phyloP scores from a whole-genome alignment of 164 flowering plant species.

The Tetracentron sinense region DNA sequence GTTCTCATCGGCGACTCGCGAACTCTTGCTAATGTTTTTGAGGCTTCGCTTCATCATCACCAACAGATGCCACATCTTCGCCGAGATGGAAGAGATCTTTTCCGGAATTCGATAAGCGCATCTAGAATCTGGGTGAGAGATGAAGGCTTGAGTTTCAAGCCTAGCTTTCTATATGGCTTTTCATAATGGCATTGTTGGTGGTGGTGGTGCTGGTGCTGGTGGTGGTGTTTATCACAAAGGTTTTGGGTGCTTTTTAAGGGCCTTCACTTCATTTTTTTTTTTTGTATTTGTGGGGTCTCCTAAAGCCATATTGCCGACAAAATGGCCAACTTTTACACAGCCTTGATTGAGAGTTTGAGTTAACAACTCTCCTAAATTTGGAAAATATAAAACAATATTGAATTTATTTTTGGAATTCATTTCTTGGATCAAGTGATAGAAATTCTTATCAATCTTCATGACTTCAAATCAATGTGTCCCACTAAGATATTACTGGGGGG shows the following conservation, averaged over 20 bases:
- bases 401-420: no score
- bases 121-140: background rate
- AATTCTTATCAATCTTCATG: no score
- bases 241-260: background rate
- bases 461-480: no score
- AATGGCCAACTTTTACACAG: no score
- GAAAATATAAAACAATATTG: no score
- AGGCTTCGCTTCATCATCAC: background rate
- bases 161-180: background rate
- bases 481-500: no score
- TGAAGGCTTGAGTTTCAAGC: background rate
- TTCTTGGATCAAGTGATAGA: no score
- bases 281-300: background rate
- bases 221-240: background rate
- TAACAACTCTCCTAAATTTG: no score
- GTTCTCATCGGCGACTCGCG: background rate
- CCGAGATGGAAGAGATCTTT: background rate
- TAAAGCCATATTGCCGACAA: background rate
- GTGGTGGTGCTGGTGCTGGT: background rate
- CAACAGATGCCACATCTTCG: background rate
- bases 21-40: background rate
- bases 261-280: background rate
- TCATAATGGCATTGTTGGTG: no score
- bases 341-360: no score
- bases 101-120: background rate